Base-by-base conservation (phyloP, 2,329 filamentous ascomycete species). In the Alternaria sp. region DNA sequence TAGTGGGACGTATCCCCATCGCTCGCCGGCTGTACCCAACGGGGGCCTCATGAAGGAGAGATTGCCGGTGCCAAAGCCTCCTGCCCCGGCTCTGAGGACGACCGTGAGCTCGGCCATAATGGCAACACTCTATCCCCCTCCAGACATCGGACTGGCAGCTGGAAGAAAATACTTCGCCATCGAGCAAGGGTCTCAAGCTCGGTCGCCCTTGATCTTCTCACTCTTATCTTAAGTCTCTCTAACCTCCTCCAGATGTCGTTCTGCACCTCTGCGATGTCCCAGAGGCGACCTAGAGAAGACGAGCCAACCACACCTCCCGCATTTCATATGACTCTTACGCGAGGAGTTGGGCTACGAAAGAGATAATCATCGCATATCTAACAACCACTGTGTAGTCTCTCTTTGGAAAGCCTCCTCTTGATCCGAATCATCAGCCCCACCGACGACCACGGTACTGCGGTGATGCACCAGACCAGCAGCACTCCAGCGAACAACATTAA, bases 101-200 rank as follows among this genome's bases (percentile, higher is more conserved):
- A 37, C 33, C 15, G 33, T 37, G 33, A n/a, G 33, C 15, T n/a
- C 10, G 8, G 15, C 15, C 33, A 37, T n/a, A n/a, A n/a, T 2
- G 33, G 15, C 1, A 37, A 37, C 7, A 37, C 51, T 67, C 21
- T 55, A 61, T 12, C 74, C 72, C 1, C 12, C 49, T 1, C 71
- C 77, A 44, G 73, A 78, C 61, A 79, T 81, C 30, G 79, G 79
- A 1, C 75, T 81, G n/a, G 79, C 79, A 9, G 77, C 79, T 21
- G 70, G 73, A 43, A 71, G 77, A 2, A 63, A 65, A 4, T 80
- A 73, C 68, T 80, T 73, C 63, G 75, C 78, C 10, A 65, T 80
- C 20, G 79, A 80, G 51, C 59, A 74, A 43, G 72, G 73, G 18
- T 67, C 76, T 3, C 71, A 75, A 12, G 63, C 67, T 2, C 58